phyloP scores from a whole-genome alignment of 2,329 filamentous ascomycete genomes.

The Arachnomyces sp. region DNA sequence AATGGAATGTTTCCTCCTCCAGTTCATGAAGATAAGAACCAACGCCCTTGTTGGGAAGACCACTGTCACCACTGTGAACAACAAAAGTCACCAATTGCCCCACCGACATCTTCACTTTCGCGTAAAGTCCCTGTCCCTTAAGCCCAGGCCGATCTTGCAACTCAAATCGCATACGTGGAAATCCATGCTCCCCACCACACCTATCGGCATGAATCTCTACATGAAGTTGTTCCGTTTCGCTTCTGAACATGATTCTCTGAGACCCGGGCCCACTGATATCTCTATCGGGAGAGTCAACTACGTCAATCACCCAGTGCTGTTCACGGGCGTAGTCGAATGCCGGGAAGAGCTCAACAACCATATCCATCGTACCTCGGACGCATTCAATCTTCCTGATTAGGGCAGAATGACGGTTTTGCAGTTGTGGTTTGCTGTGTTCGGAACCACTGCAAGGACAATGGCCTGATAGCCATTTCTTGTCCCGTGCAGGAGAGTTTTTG shows the following conservation, averaged over 20 bases:
- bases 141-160: constrained; percentile 46
- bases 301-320: constrained; percentile 41
- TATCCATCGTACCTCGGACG: constrained; percentile 56
- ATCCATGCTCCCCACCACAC: constrained; percentile 40
- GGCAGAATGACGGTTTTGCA: constrained; percentile 52
- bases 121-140: constrained; percentile 55
- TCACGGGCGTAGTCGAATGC: constrained; percentile 63
- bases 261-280: constrained; percentile 35
- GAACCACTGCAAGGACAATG: constrained; percentile 27
- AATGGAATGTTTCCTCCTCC: constrained; percentile 62
- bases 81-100: constrained; percentile 63
- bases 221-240: constrained; percentile 52
- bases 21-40: constrained; percentile 50
- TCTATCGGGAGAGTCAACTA: constrained; percentile 26
- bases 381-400: constrained; percentile 64
- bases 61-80: constrained; percentile 52
- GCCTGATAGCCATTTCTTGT: constrained; percentile 22
- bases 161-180: constrained; percentile 47
- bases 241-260: constrained; percentile 57
- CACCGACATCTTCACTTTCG: constrained; percentile 52
- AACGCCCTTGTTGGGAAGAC: constrained; percentile 50
- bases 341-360: constrained; percentile 64
- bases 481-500: constrained; percentile 41
- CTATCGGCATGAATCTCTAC: constrained; percentile 59
- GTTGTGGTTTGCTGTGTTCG: constrained; percentile 44